Conservation (phyloP, 495 filamentous ascomycete species). For the Rostrohypoxylon terebratum region DNA sequence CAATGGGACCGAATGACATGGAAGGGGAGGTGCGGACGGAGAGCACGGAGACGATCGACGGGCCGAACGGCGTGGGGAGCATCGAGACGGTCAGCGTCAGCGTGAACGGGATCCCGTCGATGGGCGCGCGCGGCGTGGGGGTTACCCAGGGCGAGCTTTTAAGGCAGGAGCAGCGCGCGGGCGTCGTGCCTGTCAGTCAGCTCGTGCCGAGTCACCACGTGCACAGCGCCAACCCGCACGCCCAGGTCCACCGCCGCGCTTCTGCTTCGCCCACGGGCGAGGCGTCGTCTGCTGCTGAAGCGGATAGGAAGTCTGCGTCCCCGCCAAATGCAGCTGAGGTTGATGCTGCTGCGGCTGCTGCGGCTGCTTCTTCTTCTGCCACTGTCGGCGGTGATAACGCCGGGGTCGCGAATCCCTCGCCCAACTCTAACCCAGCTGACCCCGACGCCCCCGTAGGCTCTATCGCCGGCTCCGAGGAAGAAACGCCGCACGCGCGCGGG, state of each 20-base stretch:
- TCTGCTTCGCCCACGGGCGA: slow-evolving; percentile 38
- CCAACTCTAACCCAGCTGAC: slow-evolving; percentile 41
- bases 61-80: slow-evolving; percentile 74
- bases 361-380: slow-evolving; percentile 11
- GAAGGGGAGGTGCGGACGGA: slow-evolving; percentile 72
- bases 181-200: slow-evolving; percentile 68
- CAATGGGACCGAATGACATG: slow-evolving; percentile 47
- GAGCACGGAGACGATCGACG: slow-evolving; percentile 75
- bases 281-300: slow-evolving; percentile 31
- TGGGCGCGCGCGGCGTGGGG: slow-evolving; percentile 52
- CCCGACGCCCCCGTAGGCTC: slow-evolving; percentile 31
- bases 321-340: slow-evolving; percentile 40
- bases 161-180: slow-evolving; percentile 81
- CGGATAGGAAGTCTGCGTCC: slow-evolving; percentile 42
- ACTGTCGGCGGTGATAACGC: slow-evolving; percentile 15
- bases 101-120: slow-evolving; percentile 70
- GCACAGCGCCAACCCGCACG: slow-evolving; percentile 45
- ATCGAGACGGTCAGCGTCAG: slow-evolving; percentile 78
- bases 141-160: slow-evolving; percentile 82
- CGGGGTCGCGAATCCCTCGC: neutral
- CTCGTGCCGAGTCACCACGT: slow-evolving; percentile 51
- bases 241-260: slow-evolving; percentile 42
- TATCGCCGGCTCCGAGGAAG: slow-evolving; percentile 62
- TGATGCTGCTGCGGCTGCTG: slow-evolving; percentile 8
- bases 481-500: slow-evolving; percentile 82